Conservation (phyloP, 768 basidiomycete genomes). For the Phaeotremella skinneri region DNA sequence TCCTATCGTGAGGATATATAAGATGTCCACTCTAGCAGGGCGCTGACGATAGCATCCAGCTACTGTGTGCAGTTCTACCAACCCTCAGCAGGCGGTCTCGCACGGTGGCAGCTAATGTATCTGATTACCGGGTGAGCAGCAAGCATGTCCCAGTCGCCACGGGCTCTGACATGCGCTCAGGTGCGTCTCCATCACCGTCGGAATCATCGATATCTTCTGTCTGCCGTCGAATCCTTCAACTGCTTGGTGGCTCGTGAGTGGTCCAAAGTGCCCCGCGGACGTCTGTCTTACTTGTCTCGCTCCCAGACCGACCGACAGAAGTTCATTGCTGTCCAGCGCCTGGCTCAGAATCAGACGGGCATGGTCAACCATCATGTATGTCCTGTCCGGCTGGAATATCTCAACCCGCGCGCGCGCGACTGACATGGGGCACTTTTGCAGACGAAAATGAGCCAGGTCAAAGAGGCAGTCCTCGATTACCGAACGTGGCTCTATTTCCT, state of each 20-base stretch:
- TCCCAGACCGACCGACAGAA: conserved; percentile 10
- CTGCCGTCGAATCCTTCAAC: conserved; percentile 11
- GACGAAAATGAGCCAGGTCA: background rate
- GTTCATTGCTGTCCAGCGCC: conserved; percentile 16
- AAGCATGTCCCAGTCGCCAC: background rate
- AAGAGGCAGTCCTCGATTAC: background rate
- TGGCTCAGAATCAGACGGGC: conserved; percentile 13
- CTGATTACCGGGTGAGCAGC: conserved; percentile 15
- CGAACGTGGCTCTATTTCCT: conserved; percentile 1
- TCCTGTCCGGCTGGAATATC: too few species aligned
- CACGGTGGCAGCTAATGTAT: conserved; percentile 20
- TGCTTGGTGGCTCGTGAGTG: conserved; percentile 23
- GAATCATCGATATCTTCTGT: background rate
- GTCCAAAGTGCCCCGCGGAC: background rate
- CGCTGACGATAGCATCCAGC: background rate
- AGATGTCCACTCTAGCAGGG: background rate
- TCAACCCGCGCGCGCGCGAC: background rate
- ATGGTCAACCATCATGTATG: conserved; percentile 5
- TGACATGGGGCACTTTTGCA: background rate
- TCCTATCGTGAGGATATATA: conserved; percentile 15
- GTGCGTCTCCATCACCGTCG: conserved; percentile 17
- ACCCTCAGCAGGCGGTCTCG: conserved; percentile 2
- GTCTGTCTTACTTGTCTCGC: background rate
- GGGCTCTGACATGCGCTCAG: background rate
- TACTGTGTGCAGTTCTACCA: conserved; percentile 21